phyloP scores from a whole-genome alignment of 2,329 filamentous ascomycete species.

The Microcyclospora pomicola region DNA sequence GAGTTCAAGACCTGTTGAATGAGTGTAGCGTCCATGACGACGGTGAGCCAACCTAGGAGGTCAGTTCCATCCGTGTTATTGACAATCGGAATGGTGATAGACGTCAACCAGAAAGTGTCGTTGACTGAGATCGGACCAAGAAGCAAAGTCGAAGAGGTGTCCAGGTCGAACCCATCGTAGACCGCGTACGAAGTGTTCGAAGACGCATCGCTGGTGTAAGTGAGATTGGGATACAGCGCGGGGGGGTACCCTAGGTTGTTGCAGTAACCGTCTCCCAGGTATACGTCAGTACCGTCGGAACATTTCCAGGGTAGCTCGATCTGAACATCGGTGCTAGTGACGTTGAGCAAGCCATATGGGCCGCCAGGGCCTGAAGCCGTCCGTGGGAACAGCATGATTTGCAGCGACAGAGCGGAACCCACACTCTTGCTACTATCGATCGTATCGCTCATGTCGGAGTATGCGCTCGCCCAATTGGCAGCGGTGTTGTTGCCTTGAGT shows the following conservation, averaged over 20 bases:
- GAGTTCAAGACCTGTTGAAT: conserved; percentile 50
- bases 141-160: conserved; percentile 45
- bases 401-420: conserved; percentile 45
- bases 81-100: conserved; percentile 66
- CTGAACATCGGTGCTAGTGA: conserved; percentile 40
- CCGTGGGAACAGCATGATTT: conserved; percentile 59
- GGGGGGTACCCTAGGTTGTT: conserved; percentile 48
- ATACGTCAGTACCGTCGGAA: conserved; percentile 43
- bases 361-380: conserved; percentile 44
- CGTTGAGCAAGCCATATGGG: conserved; percentile 45
- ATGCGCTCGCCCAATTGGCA: conserved; percentile 47
- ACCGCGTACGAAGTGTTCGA: conserved; percentile 25
- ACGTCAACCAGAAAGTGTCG: conserved; percentile 58
- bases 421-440: conserved; percentile 39
- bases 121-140: conserved; percentile 66
- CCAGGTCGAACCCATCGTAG: conserved; percentile 25
- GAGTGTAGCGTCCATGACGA: conserved; percentile 55
- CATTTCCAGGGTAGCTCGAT: conserved; percentile 50
- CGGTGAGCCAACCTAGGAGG: conserved; percentile 70
- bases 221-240: conserved; percentile 64
- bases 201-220: conserved; percentile 35
- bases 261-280: conserved; percentile 36
- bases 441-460: conserved; percentile 55
- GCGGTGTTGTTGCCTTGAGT: conserved; percentile 40
- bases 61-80: conserved; percentile 48